Evolutionary conservation across 371 early-diverging fungal genomes (phyloP), one percentile per base, ranked within the genome.

Genomic region (Mucor circinelloides): DNA sequence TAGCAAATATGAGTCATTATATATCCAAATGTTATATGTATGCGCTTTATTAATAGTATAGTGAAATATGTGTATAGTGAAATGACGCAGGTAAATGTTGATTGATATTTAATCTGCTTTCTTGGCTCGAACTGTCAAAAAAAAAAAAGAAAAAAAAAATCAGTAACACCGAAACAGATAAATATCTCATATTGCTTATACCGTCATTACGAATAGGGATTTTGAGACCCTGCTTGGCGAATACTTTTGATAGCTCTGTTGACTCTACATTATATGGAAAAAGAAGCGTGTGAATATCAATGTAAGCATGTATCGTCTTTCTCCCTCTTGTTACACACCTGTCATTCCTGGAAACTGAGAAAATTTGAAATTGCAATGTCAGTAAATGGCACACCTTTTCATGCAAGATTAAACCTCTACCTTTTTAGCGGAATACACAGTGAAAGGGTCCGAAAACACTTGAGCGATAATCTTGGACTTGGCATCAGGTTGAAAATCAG

Each of bases 181-280:
- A 6, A 13, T 12, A 52, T 52, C 13, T 52, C 25, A 52, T 23
- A 71, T 64, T 46, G 19, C 9, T 21, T 10, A 9, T 89, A 77
- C 82, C 84, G 71, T 95, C 94, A 66, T 95, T 97, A 38, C 96
- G 86, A 71, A 97, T 94, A 2, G 95, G 93, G 65, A 97, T 95
- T 71, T 95, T 95, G 56, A 97, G 79, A 0, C 97, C 97, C 69
- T 97, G 97, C 58, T 92, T 92, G 2, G 97, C 95, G 82, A 97
- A 92, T 9, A 89, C 86, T 67, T 93, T 90, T 15, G 95, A 94
- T 28, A 97, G 71, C 38, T 90, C 90, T 7, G 97, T 95, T 4
- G 95, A 94, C 85, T 95, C 97, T 92, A 74, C 15, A n/a, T 31
- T 1, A 34, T 32, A n/a, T n/a, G 8, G 34, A 21, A 23, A 6